Evolutionary conservation across 2,329 filamentous ascomycete species (phyloP), one percentile per base, ranked within the genome.

Genomic region (Colletotrichum scovillei): DNA sequence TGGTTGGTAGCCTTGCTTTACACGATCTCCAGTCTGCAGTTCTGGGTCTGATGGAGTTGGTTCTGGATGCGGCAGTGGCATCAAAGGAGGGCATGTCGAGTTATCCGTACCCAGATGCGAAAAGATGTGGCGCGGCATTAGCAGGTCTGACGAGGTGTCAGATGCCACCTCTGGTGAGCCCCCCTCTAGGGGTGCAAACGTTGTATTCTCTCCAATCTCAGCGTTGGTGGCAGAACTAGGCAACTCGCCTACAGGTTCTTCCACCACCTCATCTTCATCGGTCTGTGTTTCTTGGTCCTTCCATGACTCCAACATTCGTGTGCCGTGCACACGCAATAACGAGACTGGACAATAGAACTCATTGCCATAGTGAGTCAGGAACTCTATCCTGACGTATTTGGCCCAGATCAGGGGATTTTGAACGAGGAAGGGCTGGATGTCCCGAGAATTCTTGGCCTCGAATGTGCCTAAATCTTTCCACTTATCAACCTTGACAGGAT

Each of bases 331-430:
- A 67, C 97, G 91, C 66, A 99, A 86, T 22, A 99, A 84, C 73
- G 96, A 98, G 19, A 99, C 86, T 0, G 97, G 97, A 79, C 97
- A 99, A 81, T 98, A 99, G 81, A 94, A 99, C 81, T 99, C 97
- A 77, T 95, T 97, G 9, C 97, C 97, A 81, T 96, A 99, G 81
- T 99, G 96, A 5, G 92, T 95, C 62, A 98, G 82, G 76, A 98
- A 97, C 80, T 99, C 97, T 72, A 99, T 91, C 28, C 95, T 91
- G 55, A 99, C 84, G 83, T 98, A 99, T 75, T 96, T 92, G 56
- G 97, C 95, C 93, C 95, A 99, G 60, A 98, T 98, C 74, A 97
- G 91, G 1, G 97, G 95, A 78, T 98, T 97, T 77, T 97, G 92
- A n/a, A 99, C 89, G 16, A 98, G 85, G 79, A 99, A 99, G 0